phyloP scores from a whole-genome alignment of 768 basidiomycete genomes.

The Boletus fagicola region DNA sequence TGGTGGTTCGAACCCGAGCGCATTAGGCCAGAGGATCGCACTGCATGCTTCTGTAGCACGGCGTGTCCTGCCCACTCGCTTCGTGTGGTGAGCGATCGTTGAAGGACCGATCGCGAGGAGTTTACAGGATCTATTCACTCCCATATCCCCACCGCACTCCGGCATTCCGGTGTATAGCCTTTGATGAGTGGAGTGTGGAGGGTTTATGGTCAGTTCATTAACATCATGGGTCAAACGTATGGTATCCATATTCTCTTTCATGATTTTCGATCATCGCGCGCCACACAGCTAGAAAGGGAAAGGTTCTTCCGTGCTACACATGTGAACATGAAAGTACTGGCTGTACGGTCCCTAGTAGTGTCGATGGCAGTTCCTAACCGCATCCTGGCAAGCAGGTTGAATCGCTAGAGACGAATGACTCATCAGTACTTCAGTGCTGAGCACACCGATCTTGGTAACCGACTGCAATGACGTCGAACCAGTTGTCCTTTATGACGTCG shows the following conservation, averaged over 20 bases:
- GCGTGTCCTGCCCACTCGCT: not conserved
- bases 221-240: not conserved
- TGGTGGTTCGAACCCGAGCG: not conserved
- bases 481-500: not conserved
- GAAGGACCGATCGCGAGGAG: not conserved
- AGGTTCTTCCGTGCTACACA: not conserved
- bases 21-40: not conserved
- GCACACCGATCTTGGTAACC: not conserved
- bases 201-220: not conserved
- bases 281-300: not conserved
- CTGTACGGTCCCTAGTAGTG: not conserved
- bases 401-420: slow-evolving; percentile 1
- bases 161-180: slow-evolving; percentile 1
- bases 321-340: not conserved
- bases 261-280: slow-evolving; percentile 12
- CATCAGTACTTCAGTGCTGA: slow-evolving; percentile 4
- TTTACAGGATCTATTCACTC: not conserved
- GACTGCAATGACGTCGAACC: not conserved
- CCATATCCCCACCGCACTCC: not conserved
- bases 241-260: not conserved
- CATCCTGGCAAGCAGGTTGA: not conserved
- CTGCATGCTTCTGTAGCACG: slow-evolving; percentile 9
- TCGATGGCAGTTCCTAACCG: not conserved
- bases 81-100: slow-evolving; percentile 3
- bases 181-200: not conserved